A percentile compares a stretch with the other conserved stretches of the same genome.
Evolutionary conservation across 305 asterid species (phyloP).

Genomic region (Fraxinus floribunda): DNA sequence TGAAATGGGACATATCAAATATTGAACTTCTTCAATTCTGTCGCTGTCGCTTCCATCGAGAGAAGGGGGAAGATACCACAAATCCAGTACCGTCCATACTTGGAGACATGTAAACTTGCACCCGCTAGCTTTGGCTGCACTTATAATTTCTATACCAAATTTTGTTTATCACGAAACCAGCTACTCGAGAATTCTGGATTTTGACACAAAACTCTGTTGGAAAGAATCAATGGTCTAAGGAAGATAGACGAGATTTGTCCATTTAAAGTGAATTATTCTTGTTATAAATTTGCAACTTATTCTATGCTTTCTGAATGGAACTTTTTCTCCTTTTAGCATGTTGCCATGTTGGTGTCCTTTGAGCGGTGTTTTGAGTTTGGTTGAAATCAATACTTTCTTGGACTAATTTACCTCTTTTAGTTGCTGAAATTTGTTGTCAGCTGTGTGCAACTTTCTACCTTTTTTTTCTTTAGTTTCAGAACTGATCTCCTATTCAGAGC

Average conservation of each 20-base stretch:
- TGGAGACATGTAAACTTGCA: background rate
- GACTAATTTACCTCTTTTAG: background rate
- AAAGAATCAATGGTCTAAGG: conserved; percentile 1
- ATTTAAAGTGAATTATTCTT: background rate
- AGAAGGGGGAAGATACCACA: background rate
- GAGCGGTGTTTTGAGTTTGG: background rate
- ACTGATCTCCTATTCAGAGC: too few species aligned
- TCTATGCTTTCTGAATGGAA: background rate
- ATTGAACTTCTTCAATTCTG: conserved; percentile 31
- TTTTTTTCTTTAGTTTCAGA: background rate
- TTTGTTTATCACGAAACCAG: background rate
- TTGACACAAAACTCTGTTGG: background rate
- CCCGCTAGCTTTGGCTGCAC: conserved; percentile 13
- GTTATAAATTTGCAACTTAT: conserved; percentile 7
- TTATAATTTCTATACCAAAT: conserved; percentile 17
- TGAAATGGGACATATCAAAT: conserved; percentile 29
- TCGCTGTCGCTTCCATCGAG: conserved; percentile 12
- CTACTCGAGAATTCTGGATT: background rate
- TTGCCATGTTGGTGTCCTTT: background rate
- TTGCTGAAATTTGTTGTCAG: background rate
- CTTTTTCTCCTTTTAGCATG: background rate
- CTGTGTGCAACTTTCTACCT: background rate
- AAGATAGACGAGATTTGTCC: conserved; percentile 7
- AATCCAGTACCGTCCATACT: background rate
- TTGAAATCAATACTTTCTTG: background rate